Percentiles rank a stretch among this genome's conserved stretches.
phyloP scores from a whole-genome alignment of 805 yeast species.

The Gaillardinia entomophila region DNA sequence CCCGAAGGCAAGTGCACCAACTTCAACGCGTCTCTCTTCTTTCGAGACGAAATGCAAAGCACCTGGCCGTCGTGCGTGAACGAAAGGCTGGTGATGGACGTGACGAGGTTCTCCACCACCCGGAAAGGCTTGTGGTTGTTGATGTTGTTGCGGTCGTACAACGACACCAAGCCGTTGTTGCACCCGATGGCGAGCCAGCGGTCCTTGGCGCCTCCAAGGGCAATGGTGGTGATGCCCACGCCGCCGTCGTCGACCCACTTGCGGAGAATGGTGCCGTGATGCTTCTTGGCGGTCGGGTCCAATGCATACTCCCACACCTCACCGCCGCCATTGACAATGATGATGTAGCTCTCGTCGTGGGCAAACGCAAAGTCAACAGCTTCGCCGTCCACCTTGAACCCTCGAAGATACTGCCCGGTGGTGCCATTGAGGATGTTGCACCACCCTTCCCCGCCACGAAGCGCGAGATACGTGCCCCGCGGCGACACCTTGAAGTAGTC shows the following conservation, averaged over 20 bases:
- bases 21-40: conserved; percentile 78
- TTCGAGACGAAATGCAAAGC: conserved; percentile 78
- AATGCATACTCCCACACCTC: conserved; percentile 80
- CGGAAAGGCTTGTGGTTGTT: conserved; percentile 45
- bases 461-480: conserved; percentile 64
- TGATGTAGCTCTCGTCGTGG: conserved; percentile 38
- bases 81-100: conserved; percentile 65
- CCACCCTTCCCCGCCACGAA: conserved; percentile 89
- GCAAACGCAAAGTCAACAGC: conserved; percentile 76
- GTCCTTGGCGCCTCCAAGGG: conserved; percentile 62
- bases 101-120: conserved; percentile 71
- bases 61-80: conserved; percentile 89
- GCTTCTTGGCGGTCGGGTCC: conserved; percentile 4
- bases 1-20: conserved; percentile 85
- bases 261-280: conserved; percentile 40
- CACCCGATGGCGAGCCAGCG: conserved; percentile 89
- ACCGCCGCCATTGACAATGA: conserved; percentile 71
- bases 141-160: conserved; percentile 56
- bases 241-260: conserved; percentile 88
- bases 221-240: conserved; percentile 72
- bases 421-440: conserved; percentile 69
- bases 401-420: conserved; percentile 83
- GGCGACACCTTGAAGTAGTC: conserved; percentile 79
- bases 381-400: conserved; percentile 85
- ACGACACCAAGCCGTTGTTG: conserved; percentile 80